Evolutionary conservation across 345 rosid species (phyloP).

Genomic region (Microthlaspi erraticum): DNA sequence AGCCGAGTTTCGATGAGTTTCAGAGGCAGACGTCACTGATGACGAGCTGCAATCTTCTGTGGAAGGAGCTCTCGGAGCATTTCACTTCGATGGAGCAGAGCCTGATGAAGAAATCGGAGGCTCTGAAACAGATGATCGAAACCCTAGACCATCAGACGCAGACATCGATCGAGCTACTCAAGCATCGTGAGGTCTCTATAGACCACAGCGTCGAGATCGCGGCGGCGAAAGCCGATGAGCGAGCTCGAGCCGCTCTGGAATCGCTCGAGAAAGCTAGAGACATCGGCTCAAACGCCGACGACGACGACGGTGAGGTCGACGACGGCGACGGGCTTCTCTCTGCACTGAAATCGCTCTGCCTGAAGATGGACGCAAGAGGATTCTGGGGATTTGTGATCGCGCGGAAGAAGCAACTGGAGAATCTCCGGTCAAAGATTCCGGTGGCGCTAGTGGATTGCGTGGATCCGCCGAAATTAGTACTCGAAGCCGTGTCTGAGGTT

Average conservation of each 20-base stretch:
- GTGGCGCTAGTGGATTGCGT: conserved; percentile 66
- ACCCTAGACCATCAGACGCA: conserved; percentile 69
- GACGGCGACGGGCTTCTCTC: conserved; percentile 62
- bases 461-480: conserved; percentile 80
- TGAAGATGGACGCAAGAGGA: conserved; percentile 65
- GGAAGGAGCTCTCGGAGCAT: conserved; percentile 97
- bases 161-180: conserved; percentile 69
- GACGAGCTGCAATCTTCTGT: conserved; percentile 91
- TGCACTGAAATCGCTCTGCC: conserved; percentile 54
- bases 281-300: conserved; percentile 51
- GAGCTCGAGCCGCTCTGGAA: conserved; percentile 39
- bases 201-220: conserved; percentile 83
- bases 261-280: conserved; percentile 32
- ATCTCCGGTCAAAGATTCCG: conserved; percentile 64
- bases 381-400: conserved; percentile 71
- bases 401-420: conserved; percentile 69
- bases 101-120: conserved; percentile 75
- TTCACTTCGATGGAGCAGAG: conserved; percentile 77
- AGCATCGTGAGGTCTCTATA: conserved; percentile 80
- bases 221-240: conserved; percentile 57
- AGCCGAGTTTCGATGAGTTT: conserved; percentile 84
- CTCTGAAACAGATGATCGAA: conserved; percentile 65
- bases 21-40: conserved; percentile 87
- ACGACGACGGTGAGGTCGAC: conserved; percentile 64
- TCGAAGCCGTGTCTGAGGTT: conserved; percentile 82